Conservation (phyloP, 2,329 filamentous ascomycete genomes). For the Xylaria sp. region DNA sequence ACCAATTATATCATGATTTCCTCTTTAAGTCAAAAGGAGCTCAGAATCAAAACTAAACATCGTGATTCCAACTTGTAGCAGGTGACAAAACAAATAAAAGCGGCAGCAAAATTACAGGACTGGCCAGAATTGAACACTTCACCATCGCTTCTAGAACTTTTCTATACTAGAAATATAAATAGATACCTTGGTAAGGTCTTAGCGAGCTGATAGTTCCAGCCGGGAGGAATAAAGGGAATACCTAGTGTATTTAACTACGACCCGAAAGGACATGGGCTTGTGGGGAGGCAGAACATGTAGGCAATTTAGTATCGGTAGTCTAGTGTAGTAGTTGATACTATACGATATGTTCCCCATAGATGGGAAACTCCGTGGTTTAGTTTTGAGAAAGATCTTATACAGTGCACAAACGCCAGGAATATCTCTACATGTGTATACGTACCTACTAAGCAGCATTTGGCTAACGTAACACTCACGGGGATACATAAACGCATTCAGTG, state of each 20-base stretch:
- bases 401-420: neutral
- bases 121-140: neutral
- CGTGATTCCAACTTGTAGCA: neutral
- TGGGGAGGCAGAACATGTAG: conserved; percentile 21
- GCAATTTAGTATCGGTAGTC: too few relatives aligned
- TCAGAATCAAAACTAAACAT: neutral
- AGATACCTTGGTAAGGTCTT: conserved; percentile 17
- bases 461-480: neutral
- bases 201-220: neutral
- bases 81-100: neutral
- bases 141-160: neutral
- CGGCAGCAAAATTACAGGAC: neutral
- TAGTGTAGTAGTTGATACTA: too few relatives aligned
- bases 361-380: conserved; percentile 24
- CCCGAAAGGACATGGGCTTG: neutral
- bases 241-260: conserved; percentile 5
- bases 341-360: neutral
- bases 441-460: too few relatives aligned
- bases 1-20: conserved; percentile 1
- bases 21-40: neutral
- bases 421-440: too few relatives aligned
- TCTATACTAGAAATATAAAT: conserved; percentile 16
- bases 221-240: neutral
- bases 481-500: neutral
- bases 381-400: neutral